Base-by-base conservation (phyloP, 1,284 basidiomycete genomes). In the Sporisorium sorghi region DNA sequence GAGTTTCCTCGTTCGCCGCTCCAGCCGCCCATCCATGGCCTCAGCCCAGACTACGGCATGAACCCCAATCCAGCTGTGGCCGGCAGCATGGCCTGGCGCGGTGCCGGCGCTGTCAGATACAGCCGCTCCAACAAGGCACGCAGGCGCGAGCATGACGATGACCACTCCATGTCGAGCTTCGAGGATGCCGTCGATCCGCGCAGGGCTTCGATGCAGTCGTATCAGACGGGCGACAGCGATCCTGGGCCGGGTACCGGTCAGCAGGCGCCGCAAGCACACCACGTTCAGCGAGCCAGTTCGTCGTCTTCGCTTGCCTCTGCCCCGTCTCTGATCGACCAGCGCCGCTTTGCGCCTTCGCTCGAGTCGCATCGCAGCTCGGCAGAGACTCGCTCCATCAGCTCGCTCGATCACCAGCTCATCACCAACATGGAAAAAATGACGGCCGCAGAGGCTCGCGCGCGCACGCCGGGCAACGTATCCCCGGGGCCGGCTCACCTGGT, bases 371-470 rank as follows among this genome's bases (percentile, higher is more conserved):
- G 78, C 15, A 75, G 60, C 52, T 69, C 71, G 19, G 44, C 62
- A 30, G 80, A 79, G 47, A 72, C 67, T 3, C 62, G 77, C 17
- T 76, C 75, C 28, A 67, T 77, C 39, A 72, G 69, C 58, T 82
- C 80, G 23, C 57, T 82, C 2, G 80, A 82, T 40, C 69, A 77
- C 42, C 79, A 79, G 72, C 74, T 82, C 49, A 78, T 81, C 50
- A 69, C 76, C 59, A 78, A 81, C 47, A 76, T 81, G 77, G 80
- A 77, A 40, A 79, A 76, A 47, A 79, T 79, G 79, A 78, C 78
- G 12, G 78, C 77, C 8, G 79, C 75, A 39, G 77, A 80, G 32
- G 65, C 61, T n/a, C 55, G 78, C 17, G 43, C 62, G 12, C 66
- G 72, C 5, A 73, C 68, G 11, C 69, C 75, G 0, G 78, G 80